Conservation (phyloP, 2,329 filamentous ascomycete genomes). For the Alternaria sp. region DNA sequence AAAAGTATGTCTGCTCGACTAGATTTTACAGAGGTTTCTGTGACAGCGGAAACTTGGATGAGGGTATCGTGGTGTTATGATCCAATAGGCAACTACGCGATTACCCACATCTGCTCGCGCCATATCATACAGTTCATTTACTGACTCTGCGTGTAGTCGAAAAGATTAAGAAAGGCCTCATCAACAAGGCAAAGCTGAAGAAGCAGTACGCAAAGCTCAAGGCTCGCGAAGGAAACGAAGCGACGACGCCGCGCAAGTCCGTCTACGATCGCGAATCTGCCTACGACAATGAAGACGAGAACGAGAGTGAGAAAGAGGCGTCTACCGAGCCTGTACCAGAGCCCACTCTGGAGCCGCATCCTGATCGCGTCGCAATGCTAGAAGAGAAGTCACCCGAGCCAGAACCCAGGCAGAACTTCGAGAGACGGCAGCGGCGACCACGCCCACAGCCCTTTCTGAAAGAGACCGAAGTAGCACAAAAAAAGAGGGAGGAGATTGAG, state of each 20-base stretch:
- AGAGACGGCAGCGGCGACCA: constrained; percentile 36
- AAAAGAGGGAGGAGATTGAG: constrained; percentile 70
- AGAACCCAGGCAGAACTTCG: constrained; percentile 21
- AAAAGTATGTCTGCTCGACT: constrained; percentile 64
- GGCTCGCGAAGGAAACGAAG: constrained; percentile 61
- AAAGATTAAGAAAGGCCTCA: constrained; percentile 88
- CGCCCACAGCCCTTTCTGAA: constrained; percentile 53
- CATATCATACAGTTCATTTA: neutral
- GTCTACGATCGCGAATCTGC: constrained; percentile 39
- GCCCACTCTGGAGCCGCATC: constrained; percentile 63
- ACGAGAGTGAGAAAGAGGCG: constrained; percentile 42
- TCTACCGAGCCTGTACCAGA: constrained; percentile 33
- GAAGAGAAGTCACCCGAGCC: constrained; percentile 50
- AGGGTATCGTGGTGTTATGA: neutral
- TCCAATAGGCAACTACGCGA: neutral
- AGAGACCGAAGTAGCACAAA: constrained; percentile 57
- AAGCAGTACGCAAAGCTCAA: constrained; percentile 92
- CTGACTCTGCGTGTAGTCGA: constrained; percentile 63
- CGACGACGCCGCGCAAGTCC: constrained; percentile 40
- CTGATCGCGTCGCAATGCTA: constrained; percentile 67
- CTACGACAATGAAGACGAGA: constrained; percentile 18
- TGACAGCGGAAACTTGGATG: neutral
- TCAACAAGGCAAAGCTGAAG: constrained; percentile 91
- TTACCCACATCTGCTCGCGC: neutral
- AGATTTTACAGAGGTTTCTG: neutral